Conservation (phyloP, 2,329 filamentous ascomycete genomes). For the Canariomyces notabilis region DNA sequence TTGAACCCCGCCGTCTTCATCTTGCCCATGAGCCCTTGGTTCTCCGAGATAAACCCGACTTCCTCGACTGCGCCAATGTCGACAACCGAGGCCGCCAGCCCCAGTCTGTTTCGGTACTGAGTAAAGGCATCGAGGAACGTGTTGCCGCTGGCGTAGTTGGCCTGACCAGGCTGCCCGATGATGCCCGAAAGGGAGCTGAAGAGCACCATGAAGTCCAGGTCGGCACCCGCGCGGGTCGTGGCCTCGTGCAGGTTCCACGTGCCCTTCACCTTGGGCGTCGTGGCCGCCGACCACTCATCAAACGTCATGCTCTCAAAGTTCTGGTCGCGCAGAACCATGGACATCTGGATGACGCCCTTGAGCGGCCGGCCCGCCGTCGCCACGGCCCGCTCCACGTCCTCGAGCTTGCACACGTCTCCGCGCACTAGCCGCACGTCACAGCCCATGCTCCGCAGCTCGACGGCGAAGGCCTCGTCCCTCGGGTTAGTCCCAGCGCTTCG, state of each 20-base stretch:
- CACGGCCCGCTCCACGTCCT: constrained; percentile 9
- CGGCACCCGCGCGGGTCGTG: constrained; percentile 6
- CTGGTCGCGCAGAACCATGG: constrained; percentile 18
- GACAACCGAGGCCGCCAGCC: constrained; percentile 27
- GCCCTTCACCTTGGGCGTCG: constrained; percentile 39
- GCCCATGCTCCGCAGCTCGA: no score
- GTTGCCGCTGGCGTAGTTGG: constrained; percentile 34
- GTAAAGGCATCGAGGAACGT: constrained; percentile 31
- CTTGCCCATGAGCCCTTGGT: background rate
- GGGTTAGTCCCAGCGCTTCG: background rate
- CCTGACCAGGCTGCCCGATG: constrained; percentile 30
- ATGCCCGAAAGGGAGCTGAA: constrained; percentile 30
- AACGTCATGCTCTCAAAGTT: constrained; percentile 26
- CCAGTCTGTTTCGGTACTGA: constrained; percentile 24
- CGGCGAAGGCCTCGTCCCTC: no score
- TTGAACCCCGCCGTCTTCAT: constrained; percentile 1
- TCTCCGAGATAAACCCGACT: constrained; percentile 22
- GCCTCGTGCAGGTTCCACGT: constrained; percentile 36
- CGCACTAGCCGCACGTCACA: no score
- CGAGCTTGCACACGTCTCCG: no score
- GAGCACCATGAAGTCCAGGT: constrained; percentile 22
- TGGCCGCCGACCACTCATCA: constrained; percentile 29
- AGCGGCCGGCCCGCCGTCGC: constrained; percentile 12
- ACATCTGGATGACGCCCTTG: constrained; percentile 23
- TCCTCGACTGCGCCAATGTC: constrained; percentile 24